A percentile compares a stretch with the other conserved stretches of the same genome.
Conservation (phyloP, 345 rosid genomes). For the Diplotaxis tenuifolia region DNA sequence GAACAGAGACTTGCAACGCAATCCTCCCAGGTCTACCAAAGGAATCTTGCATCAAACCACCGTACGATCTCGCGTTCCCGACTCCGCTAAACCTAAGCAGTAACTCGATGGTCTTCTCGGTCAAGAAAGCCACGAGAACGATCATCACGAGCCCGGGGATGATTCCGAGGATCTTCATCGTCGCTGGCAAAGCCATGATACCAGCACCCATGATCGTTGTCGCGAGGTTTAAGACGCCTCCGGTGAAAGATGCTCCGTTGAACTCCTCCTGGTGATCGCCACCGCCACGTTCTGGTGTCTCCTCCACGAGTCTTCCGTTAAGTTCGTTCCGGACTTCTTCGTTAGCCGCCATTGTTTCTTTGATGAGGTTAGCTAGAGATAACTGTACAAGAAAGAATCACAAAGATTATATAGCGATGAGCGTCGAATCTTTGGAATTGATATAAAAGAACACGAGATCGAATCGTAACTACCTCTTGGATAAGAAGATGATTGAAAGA, state of each 20-base stretch:
- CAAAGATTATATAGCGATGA: neutral
- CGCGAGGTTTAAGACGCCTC: conserved; percentile 86
- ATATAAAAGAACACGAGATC: neutral
- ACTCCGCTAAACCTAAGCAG: conserved; percentile 75
- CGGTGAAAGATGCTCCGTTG: conserved; percentile 84
- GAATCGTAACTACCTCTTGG: too few relatives aligned
- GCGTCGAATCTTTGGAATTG: neutral
- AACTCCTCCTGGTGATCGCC: conserved; percentile 63
- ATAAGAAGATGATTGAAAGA: too few relatives aligned
- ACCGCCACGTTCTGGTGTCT: too few relatives aligned
- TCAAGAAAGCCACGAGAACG: conserved; percentile 75
- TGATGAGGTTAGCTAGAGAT: conserved; percentile 1
- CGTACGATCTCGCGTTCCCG: conserved; percentile 65
- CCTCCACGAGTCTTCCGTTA: conserved; percentile 34
- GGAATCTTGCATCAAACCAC: conserved; percentile 82
- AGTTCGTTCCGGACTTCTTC: conserved; percentile 9
- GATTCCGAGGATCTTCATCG: conserved; percentile 84
- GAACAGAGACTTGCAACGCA: conserved; percentile 59
- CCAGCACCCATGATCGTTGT: conserved; percentile 95
- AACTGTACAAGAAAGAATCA: neutral
- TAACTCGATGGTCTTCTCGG: conserved; percentile 74
- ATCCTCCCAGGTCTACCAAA: conserved; percentile 80
- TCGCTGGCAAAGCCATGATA: conserved; percentile 96
- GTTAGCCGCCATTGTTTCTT: conserved; percentile 48
- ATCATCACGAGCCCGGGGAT: conserved; percentile 65